Evolutionary conservation across 2,329 filamentous ascomycete species (phyloP), one percentile per base, ranked within the genome.

Genomic region (Colletotrichum sp.): DNA sequence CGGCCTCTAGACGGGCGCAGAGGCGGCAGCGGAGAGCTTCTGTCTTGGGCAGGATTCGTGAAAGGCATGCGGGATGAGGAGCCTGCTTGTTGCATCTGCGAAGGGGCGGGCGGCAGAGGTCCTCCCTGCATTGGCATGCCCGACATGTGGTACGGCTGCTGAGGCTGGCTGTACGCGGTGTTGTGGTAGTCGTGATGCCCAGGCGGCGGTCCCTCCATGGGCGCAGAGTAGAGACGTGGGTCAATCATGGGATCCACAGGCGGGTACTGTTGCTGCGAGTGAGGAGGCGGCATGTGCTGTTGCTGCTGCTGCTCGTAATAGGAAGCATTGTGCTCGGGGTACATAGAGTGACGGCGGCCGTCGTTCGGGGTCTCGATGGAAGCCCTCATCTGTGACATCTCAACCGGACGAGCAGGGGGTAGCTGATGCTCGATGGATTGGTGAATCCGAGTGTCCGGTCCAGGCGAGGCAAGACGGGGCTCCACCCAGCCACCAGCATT

Each of bases 61-160:
- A 78, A 78, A 9, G 77, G 77, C 69, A 78, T 78, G 21, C 77
- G 66, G 24, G 77, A 76, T 13, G 62, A 55, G 28, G 63, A 72
- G 55, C 75, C 67, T 32, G 72, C 34, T 62, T 70, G 75, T 39
- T 74, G 71, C 16, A 70, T 60, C 34, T 60, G 72, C 12, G 73
- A 49, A 62, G 63, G 71, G 59, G 28, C 66, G 55, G 68, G 75
- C 18, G 71, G 24, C 70, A 76, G 34, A 9, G 70, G 59, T 36
- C 74, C 66, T 49, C 72, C 60, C 52, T 70, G 74, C 71, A 76
- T 63, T 8, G 75, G 34, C 36, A 76, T 57, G 16, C 24, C 62
- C 21, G 75, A 65, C 70, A 75, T 44, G 57, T 75, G 74, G 55
- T 76, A 76, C 10, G 44, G 12, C 30, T 75, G 75, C 62, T 76